These are phyloP conservation scores for Lactarius hengduanensis DNA, from an alignment of 768 basidiomycete genomes.

Conservation along the genomic window DNA sequence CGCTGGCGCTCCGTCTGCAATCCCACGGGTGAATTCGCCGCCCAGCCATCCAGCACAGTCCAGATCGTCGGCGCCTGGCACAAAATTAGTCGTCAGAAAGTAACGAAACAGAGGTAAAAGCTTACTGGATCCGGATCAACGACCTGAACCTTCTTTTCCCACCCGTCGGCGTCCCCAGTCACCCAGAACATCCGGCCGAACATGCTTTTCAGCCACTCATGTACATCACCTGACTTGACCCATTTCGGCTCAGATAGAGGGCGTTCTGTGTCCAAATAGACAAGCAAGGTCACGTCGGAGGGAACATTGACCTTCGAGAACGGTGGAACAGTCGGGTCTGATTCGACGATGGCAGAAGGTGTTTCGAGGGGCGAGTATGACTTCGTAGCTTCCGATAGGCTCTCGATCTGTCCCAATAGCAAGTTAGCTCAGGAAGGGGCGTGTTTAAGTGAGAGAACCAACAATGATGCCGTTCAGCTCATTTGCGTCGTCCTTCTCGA, in stretches of 20 bases:
- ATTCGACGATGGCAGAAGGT: constrained; percentile 42
- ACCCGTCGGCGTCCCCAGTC: constrained; percentile 81
- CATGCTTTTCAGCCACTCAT: constrained; percentile 90
- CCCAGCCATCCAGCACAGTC: constrained; percentile 90
- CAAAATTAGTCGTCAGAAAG: constrained; percentile 11
- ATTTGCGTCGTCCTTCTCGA: constrained; percentile 54
- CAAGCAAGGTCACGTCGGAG: constrained; percentile 58
- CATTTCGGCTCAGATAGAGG: constrained; percentile 96
- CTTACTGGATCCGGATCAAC: constrained; percentile 93
- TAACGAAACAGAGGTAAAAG: constrained; percentile 13
- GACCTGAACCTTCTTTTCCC: constrained; percentile 92
- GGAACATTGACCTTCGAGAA: constrained; percentile 58
- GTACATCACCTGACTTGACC: constrained; percentile 92
- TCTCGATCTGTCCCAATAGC: constrained; percentile 62
- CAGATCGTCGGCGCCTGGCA: constrained; percentile 85
- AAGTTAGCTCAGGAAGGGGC: background rate
- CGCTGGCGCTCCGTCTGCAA: constrained; percentile 72
- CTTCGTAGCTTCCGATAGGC: constrained; percentile 66
- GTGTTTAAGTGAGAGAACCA: constrained; percentile 34
- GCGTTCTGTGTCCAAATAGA: constrained; percentile 81
- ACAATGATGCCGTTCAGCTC: constrained; percentile 77
- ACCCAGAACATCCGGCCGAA: constrained; percentile 89
- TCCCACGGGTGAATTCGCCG: constrained; percentile 78
- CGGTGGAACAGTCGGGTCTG: constrained; percentile 69
- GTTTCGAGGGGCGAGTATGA: constrained; percentile 63